Conservation (phyloP, 2,329 filamentous ascomycete species). For the Ophiocordyceps camponoti-rufipedis region DNA sequence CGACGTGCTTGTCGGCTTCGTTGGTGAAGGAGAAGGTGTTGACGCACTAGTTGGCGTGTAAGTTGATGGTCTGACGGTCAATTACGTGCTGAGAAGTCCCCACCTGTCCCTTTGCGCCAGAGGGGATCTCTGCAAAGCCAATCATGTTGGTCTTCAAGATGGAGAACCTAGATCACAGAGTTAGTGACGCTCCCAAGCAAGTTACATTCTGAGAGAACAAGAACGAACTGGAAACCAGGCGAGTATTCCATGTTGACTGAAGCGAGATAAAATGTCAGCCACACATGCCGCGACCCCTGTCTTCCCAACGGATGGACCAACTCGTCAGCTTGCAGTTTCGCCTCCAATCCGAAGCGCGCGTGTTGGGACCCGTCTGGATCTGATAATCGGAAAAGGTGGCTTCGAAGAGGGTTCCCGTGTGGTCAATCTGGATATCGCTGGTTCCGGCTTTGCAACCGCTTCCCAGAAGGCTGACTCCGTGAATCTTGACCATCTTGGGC, state of each 20-base stretch:
- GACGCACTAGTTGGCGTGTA: constrained; percentile 2
- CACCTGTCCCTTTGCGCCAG: constrained; percentile 4
- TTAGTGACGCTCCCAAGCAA: too few relatives aligned
- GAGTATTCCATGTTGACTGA: not conserved
- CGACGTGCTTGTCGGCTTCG: constrained; percentile 5
- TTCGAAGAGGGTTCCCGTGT: not conserved
- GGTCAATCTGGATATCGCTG: not conserved
- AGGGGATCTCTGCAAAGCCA: constrained; percentile 9
- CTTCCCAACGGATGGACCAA: too few relatives aligned
- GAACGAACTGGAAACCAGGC: not conserved
- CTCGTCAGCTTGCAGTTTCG: not conserved
- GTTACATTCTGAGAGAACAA: too few relatives aligned
- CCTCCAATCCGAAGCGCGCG: not conserved
- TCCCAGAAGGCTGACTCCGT: not conserved
- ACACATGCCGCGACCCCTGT: too few relatives aligned
- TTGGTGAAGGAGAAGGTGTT: constrained; percentile 11
- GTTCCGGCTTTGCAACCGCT: not conserved
- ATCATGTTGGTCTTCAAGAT: constrained; percentile 9
- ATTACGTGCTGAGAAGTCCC: not conserved
- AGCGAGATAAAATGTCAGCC: too few relatives aligned
- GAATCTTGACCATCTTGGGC: not conserved
- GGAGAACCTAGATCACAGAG: constrained; percentile 6
- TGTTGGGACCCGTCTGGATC: not conserved
- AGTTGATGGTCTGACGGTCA: not conserved
- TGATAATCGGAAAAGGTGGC: not conserved